A percentile compares a stretch with the other conserved stretches of the same genome.
These are phyloP conservation scores for Phialophora macrospora DNA, from an alignment of 2,329 filamentous ascomycete genomes.

Conservation along the genomic window DNA sequence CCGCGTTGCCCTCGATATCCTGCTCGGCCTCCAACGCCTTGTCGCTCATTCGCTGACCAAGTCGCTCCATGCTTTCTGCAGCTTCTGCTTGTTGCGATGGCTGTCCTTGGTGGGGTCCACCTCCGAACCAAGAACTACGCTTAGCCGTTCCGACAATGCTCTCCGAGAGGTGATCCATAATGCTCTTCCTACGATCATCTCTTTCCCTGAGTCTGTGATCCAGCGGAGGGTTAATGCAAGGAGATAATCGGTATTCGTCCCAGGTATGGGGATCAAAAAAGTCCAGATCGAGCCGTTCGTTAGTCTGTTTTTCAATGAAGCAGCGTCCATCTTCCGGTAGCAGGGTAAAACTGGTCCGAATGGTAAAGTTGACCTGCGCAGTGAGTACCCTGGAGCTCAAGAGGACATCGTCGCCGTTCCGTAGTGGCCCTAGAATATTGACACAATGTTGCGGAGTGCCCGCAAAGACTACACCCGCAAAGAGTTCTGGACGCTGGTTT, in stretches of 20 bases:
- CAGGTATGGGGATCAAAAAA: constrained; percentile 82
- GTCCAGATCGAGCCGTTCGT: constrained; percentile 78
- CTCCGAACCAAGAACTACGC: constrained; percentile 25
- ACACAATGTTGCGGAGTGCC: constrained; percentile 84
- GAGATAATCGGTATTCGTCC: constrained; percentile 77
- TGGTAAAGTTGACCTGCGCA: constrained; percentile 89
- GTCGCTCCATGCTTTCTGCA: constrained; percentile 10
- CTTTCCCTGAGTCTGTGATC: constrained; percentile 50
- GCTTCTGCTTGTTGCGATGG: constrained; percentile 6
- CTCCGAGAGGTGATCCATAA: constrained; percentile 55
- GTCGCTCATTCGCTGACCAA: constrained; percentile 41
- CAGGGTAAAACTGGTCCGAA: constrained; percentile 82
- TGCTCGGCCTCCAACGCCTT: constrained; percentile 40
- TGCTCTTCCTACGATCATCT: constrained; percentile 45
- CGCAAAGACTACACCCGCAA: constrained; percentile 82
- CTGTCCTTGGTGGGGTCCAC: constrained; percentile 10
- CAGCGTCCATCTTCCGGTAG: constrained; percentile 85
- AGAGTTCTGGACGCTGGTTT: constrained; percentile 82
- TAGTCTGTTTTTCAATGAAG: constrained; percentile 81
- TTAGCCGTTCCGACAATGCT: constrained; percentile 46
- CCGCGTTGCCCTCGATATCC: constrained; percentile 24
- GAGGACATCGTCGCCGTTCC: constrained; percentile 90
- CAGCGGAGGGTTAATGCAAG: constrained; percentile 72
- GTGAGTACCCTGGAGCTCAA: constrained; percentile 88
- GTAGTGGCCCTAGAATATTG: constrained; percentile 86